A percentile compares a stretch with the other conserved stretches of the same genome.
phyloP scores from a whole-genome alignment of 345 rosid genomes.

The Excoecaria agallocha region DNA sequence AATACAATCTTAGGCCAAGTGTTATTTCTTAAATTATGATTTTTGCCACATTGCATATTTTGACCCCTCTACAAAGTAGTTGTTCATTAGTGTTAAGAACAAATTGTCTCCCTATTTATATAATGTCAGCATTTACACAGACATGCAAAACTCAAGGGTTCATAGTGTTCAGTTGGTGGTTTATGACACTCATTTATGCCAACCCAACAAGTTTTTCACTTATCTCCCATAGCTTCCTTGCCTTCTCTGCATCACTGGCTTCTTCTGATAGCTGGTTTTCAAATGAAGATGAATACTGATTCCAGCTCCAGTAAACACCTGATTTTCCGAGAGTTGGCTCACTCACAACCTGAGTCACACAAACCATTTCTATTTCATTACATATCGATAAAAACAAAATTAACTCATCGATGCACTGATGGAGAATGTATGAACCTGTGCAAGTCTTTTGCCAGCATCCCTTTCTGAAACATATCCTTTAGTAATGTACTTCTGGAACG shows the following conservation, averaged over 20 bases:
- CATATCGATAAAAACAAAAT: not conserved
- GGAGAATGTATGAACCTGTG: slow-evolving; percentile 13
- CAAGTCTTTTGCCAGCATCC: slow-evolving; percentile 27
- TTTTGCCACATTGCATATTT: too few relatives aligned
- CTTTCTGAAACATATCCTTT: slow-evolving; percentile 30
- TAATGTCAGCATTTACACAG: slow-evolving; percentile 9
- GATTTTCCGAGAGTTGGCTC: slow-evolving; percentile 82
- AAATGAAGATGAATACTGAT: slow-evolving; percentile 81
- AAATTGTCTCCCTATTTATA: not conserved
- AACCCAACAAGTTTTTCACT: slow-evolving; percentile 92
- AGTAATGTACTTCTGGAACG: slow-evolving; percentile 30
- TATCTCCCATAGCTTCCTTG: slow-evolving; percentile 84
- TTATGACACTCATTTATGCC: slow-evolving; percentile 41
- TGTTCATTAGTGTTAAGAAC: too few relatives aligned
- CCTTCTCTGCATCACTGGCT: slow-evolving; percentile 82
- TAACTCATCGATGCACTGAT: too few relatives aligned
- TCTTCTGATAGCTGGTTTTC: slow-evolving; percentile 89
- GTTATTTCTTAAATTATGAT: too few relatives aligned
- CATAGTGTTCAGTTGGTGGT: not conserved
- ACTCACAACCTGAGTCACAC: slow-evolving; percentile 55
- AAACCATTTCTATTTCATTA: slow-evolving; percentile 18
- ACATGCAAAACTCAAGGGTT: not conserved
- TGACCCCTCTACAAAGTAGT: too few relatives aligned
- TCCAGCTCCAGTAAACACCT: slow-evolving; percentile 98
- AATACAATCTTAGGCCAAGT: too few relatives aligned